phyloP scores from a whole-genome alignment of 352 stramenopile genomes.

The Globisporangium paddicum region DNA sequence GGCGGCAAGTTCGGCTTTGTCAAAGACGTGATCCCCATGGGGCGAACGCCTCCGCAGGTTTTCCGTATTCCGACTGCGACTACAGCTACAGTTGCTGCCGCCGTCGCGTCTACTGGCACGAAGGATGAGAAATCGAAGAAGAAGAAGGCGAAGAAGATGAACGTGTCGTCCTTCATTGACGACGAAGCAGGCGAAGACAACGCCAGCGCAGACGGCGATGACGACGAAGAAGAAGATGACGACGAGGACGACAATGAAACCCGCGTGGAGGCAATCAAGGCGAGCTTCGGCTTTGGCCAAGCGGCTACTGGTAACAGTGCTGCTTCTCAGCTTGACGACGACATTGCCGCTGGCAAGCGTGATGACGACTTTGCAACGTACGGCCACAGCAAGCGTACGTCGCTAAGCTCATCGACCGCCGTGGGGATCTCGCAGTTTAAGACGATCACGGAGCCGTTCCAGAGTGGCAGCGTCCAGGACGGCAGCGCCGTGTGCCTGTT shows the following conservation, averaged over 20 bases:
- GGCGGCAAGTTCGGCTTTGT: constrained; percentile 61
- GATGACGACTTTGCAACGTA: constrained; percentile 1
- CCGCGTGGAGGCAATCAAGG: constrained; percentile 77
- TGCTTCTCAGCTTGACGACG: constrained; percentile 17
- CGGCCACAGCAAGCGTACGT: not conserved
- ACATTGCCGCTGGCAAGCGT: constrained; percentile 3
- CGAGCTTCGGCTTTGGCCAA: constrained; percentile 70
- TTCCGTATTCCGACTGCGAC: not conserved
- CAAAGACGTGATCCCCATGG: constrained; percentile 56
- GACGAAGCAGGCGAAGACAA: constrained; percentile 40
- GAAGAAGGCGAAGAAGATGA: constrained; percentile 22
- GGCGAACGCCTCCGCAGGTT: constrained; percentile 46
- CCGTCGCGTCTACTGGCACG: not conserved
- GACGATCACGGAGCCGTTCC: constrained; percentile 58
- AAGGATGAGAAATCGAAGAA: not conserved
- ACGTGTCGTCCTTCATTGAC: constrained; percentile 36
- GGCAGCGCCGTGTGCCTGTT: constrained; percentile 45
- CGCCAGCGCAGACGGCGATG: constrained; percentile 20
- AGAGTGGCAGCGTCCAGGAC: constrained; percentile 48
- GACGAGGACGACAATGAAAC: constrained; percentile 58
- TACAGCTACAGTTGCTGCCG: not conserved
- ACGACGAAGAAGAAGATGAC: constrained; percentile 30
- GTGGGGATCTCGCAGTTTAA: constrained; percentile 16
- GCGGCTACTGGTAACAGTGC: constrained; percentile 20
- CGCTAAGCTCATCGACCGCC: not conserved